A percentile compares a stretch with the other conserved stretches of the same genome.
Conservation (phyloP, 306 rosid species). For the Inga laurina region DNA sequence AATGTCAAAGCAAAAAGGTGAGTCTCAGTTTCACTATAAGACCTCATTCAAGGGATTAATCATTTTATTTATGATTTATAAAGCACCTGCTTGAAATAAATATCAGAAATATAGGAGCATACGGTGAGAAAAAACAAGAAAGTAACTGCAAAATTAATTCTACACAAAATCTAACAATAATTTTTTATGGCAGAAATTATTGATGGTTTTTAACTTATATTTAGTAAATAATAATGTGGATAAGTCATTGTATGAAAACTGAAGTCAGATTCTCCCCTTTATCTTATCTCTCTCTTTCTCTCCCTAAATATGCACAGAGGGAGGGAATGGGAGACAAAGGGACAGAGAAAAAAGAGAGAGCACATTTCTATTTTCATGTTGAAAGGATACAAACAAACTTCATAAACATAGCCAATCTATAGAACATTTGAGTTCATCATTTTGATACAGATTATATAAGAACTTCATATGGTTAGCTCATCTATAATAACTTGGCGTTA, state of each 20-base stretch:
- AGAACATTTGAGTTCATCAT: too few relatives aligned
- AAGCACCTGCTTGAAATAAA: not conserved
- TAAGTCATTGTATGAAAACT: not conserved
- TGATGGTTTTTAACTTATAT: not conserved
- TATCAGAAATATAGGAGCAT: not conserved
- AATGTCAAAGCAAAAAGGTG: slow-evolving; percentile 15
- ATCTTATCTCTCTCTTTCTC: not conserved
- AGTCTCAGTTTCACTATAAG: not conserved
- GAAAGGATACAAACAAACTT: not conserved
- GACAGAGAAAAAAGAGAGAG: not conserved
- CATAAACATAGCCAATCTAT: not conserved
- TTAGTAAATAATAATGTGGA: too few relatives aligned
- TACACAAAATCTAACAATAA: not conserved
- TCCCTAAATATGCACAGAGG: not conserved
- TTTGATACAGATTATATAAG: too few relatives aligned
- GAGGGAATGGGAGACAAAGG: too few relatives aligned
- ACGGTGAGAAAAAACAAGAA: not conserved
- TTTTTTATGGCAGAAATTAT: not conserved
- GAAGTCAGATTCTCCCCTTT: not conserved
- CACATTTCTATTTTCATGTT: not conserved
- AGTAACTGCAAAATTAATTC: not conserved
- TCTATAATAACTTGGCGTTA: not conserved
- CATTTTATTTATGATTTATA: not conserved
- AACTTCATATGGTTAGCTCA: not conserved
- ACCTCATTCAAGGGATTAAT: not conserved